Evolutionary conservation across 257 asterid species (phyloP), one percentile per base, ranked within the genome.

Genomic region (Solanum pimpinellifolium): DNA sequence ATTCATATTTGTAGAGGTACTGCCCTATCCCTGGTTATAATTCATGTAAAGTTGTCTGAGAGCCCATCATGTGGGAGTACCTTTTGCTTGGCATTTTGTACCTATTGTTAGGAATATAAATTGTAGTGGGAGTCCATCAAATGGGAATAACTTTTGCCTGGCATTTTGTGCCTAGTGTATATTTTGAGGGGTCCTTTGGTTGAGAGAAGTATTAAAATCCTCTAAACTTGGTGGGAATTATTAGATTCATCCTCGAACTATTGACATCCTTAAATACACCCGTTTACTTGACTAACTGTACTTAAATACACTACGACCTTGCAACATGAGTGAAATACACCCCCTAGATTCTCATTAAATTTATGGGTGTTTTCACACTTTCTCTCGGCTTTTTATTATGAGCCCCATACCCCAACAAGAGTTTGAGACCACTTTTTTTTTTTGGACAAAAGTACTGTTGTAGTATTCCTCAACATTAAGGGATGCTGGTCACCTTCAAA

Each of bases 1-100:
- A 62, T 94, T 96, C 86, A 97, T 97, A 87, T 95, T 97, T 90
- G 91, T 84, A 75, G 99, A 97, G 99, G 99, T 97, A 96, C 47
- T 47, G 85, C 39, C 83, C 90, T 84, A 78, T 78, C 75, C 49
- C 70, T 37, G 89, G 81, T 52, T 88, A 81, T 20, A 81, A 77
- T 78, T 86, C 44, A 52, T 31, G 46, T 81, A 81, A 47, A 80
- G 44, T 47, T 80, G 85, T 47, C 25, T 29, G 44, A 49, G 44
- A 81, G 85, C 31, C 27, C 85, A 46, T 78, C 39, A 18, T 81
- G 39, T 6, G 69, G 66, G 69, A 49, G 65, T 31, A 31, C 8
- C 85, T 81, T 81, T 81, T 81, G 44, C 42, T 49, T 81, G 46
- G 39, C 85, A 31, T 49, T 49, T 49, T 81, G 46, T 81, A 11